phyloP scores from a whole-genome alignment of 2,329 filamentous ascomycete genomes.

The Dactylellina haptotyla region DNA sequence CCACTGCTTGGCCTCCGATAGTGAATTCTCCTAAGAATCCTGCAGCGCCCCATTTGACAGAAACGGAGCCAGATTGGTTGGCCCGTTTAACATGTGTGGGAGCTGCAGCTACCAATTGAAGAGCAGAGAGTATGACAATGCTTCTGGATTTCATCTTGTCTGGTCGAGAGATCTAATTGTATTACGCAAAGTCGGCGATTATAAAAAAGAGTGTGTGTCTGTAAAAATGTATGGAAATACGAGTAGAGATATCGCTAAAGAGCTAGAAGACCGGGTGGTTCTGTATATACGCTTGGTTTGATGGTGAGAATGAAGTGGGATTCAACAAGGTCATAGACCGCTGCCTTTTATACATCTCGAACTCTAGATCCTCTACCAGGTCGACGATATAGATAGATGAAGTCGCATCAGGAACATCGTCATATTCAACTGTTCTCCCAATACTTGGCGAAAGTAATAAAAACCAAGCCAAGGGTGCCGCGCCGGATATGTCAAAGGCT shows the following conservation, averaged over 20 bases:
- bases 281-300: too few species aligned
- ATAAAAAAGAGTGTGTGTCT: too few species aligned
- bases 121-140: background rate
- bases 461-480: background rate
- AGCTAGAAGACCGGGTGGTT: too few species aligned
- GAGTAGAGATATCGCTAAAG: background rate
- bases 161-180: background rate
- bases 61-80: conserved; percentile 4
- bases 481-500: conserved; percentile 19
- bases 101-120: conserved; percentile 2
- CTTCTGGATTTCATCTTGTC: conserved; percentile 19
- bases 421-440: too few species aligned
- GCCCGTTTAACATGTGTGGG: conserved; percentile 1
- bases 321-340: background rate
- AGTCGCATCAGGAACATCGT: too few species aligned
- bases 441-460: too few species aligned
- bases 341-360: background rate
- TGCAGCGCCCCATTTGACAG: conserved; percentile 9
- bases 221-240: too few species aligned
- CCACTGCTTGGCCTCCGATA: conserved; percentile 15
- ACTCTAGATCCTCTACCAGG: too few species aligned
- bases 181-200: background rate
- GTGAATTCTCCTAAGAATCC: conserved; percentile 29
- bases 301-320: background rate
- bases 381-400: too few species aligned